phyloP scores from a whole-genome alignment of 352 stramenopile genomes.

The Pythium dissimile region DNA sequence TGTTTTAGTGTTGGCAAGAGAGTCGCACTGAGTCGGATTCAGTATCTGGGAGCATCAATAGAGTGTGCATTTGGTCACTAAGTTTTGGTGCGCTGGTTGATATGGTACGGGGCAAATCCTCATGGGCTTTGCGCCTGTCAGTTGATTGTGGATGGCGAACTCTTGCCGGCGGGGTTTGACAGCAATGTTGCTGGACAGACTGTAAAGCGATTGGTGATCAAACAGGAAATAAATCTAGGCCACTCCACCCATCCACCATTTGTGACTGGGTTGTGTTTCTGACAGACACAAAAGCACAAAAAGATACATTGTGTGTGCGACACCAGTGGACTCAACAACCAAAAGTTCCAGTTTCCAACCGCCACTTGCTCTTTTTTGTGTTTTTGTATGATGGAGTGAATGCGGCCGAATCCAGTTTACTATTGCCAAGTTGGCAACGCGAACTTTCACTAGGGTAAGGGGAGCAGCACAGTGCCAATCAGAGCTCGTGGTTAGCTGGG shows the following conservation, averaged over 20 bases:
- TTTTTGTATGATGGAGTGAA: neutral
- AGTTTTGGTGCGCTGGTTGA: no score
- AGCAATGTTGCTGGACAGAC: neutral
- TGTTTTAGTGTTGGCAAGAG: neutral
- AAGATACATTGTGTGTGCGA: neutral
- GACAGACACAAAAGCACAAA: neutral
- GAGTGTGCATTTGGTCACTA: neutral
- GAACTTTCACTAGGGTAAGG: slow-evolving; percentile 6
- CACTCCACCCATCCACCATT: neutral
- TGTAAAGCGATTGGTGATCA: neutral
- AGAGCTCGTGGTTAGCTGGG: slow-evolving; percentile 5
- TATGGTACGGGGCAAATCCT: no score
- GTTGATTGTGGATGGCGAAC: neutral
- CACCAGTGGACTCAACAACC: neutral
- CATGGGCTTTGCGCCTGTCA: neutral
- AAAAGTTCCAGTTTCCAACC: neutral
- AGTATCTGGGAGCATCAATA: neutral
- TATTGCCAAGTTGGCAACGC: neutral
- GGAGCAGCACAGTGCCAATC: slow-evolving; percentile 5
- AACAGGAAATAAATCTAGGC: no score
- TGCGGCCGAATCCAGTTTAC: neutral
- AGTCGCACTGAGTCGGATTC: neutral
- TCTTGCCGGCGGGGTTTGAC: no score
- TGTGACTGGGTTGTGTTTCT: neutral
- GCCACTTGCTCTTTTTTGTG: neutral